Evolutionary conservation across 1,284 basidiomycete species (phyloP), one percentile per base, ranked within the genome.

Genomic region (Austropuccinia psidii): DNA sequence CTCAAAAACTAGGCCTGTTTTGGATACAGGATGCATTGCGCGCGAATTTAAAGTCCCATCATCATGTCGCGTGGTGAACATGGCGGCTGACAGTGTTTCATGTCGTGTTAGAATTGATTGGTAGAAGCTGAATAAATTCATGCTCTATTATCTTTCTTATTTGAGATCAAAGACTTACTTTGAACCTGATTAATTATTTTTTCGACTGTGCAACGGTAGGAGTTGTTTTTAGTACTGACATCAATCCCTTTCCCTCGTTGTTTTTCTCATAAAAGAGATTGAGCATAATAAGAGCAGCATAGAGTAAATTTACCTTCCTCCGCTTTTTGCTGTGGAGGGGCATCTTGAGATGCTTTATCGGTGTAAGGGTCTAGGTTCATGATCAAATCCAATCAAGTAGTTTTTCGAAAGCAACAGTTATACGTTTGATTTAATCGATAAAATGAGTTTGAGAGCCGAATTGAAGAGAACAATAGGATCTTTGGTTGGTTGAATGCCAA

Each of bases 31-130:
- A n/a, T 85, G 84, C 91, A 93, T 95, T 43, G 89, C 88, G 64
- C 92, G 85, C 8, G 90, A 87, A 80, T 94, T 91, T 41, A 96
- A 82, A 62, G 85, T 82, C 1, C 91, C 91, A 76, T 87, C 84
- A n/a, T 85, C 79, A n/a, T 86, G 84, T 57, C 88, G 87, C 19
- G 90, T 90, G 19, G 89, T 89, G 65, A 95, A 83, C 88, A 94
- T 91, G 61, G 88, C 89, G 0, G 86, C 68, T 70, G 35, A 7
- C 8, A 24, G 29, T 47, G 17, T 24, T 15, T 19, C 11, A 19
- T 9, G 21, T 24, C 49, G 24, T 15, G 15, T 21, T n/a, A n/a
- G n/a, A 49, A 31, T 45, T 37, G 17, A 52, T 47, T n/a, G 27
- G 21, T 39, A 1, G 24, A 13, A 0, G 6, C n/a, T 21, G 37